Conservation (phyloP, 495 filamentous ascomycete species). For the Chaetomidium leptoderma region DNA sequence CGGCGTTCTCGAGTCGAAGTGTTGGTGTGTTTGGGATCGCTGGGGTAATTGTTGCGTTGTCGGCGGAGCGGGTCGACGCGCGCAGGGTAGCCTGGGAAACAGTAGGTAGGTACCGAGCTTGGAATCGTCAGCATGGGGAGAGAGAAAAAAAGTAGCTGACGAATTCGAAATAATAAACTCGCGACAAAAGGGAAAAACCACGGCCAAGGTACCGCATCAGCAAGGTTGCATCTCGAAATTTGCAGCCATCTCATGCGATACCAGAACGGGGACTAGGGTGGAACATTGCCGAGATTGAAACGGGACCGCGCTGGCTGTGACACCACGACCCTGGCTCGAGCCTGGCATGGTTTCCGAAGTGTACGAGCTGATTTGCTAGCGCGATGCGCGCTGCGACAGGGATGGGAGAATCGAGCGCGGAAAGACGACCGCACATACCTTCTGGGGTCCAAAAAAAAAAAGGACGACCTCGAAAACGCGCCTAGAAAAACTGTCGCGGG, state of each 20-base stretch:
- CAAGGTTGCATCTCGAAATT: slow-evolving; percentile 26
- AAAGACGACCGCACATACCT: slow-evolving; percentile 14
- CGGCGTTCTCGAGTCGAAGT: background rate
- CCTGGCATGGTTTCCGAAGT: slow-evolving; percentile 28
- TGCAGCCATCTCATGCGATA: slow-evolving; percentile 34
- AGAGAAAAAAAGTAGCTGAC: background rate
- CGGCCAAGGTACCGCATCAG: slow-evolving; percentile 2
- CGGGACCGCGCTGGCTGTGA: slow-evolving; percentile 30
- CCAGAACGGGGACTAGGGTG: slow-evolving; percentile 37
- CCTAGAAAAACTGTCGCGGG: background rate
- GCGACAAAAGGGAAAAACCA: slow-evolving; percentile 13
- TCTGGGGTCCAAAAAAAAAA: slow-evolving; percentile 14
- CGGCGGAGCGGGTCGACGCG: background rate
- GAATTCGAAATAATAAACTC: slow-evolving; percentile 24
- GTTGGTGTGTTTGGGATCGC: background rate
- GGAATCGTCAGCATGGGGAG: background rate
- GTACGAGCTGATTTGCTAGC: slow-evolving; percentile 22
- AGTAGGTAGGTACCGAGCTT: background rate
- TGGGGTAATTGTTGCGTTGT: background rate
- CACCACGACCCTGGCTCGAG: slow-evolving; percentile 14
- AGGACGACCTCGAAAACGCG: slow-evolving; percentile 6
- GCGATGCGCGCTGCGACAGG: slow-evolving; percentile 22
- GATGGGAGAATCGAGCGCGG: background rate
- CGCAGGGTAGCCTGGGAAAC: background rate
- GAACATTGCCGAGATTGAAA: slow-evolving; percentile 44